A percentile compares a stretch with the other conserved stretches of the same genome.
Conservation (phyloP, 2,329 filamentous ascomycete genomes). For the Lecanicillium sp. region DNA sequence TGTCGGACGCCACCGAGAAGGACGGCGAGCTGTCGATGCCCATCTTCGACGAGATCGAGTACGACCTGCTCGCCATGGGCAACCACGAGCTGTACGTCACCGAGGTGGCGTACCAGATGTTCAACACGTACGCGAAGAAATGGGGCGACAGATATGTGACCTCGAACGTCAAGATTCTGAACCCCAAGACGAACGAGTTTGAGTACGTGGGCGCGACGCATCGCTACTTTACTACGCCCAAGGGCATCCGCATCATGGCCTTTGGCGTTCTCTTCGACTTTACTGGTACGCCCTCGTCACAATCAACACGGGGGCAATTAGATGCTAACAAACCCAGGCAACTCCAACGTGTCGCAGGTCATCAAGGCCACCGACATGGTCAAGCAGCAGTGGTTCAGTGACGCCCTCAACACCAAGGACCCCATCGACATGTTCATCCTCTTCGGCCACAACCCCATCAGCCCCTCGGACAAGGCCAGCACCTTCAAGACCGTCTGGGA, state of each 20-base stretch:
- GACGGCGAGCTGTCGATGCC: constrained; percentile 50
- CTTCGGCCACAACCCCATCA: constrained; percentile 57
- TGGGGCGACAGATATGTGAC: constrained; percentile 44
- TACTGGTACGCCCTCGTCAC: constrained; percentile 37
- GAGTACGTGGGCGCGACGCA: constrained; percentile 39
- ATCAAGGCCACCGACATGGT: constrained; percentile 46
- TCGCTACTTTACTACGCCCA: constrained; percentile 37
- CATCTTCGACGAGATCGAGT: constrained; percentile 37
- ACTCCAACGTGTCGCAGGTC: constrained; percentile 56
- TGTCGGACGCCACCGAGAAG: constrained; percentile 53
- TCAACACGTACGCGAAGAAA: constrained; percentile 50
- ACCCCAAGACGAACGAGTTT: constrained; percentile 32
- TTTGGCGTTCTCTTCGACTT: constrained; percentile 41
- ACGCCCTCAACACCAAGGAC: constrained; percentile 45
- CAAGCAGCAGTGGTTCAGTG: constrained; percentile 54
- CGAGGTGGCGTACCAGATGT: constrained; percentile 56
- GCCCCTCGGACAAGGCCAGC: constrained; percentile 36
- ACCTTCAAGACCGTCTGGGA: constrained; percentile 43
- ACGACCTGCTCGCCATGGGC: constrained; percentile 40
- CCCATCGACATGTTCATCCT: constrained; percentile 59
- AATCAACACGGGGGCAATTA: too few relatives aligned
- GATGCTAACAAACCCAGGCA: constrained; percentile 41
- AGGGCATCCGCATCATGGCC: constrained; percentile 38
- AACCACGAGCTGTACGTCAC: constrained; percentile 63
- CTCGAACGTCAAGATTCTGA: constrained; percentile 39